A percentile compares a stretch with the other conserved stretches of the same genome.
These are phyloP conservation scores for Neocallimastix lanati DNA, from an alignment of 192 early-diverging fungal species.

Conservation along the genomic window DNA sequence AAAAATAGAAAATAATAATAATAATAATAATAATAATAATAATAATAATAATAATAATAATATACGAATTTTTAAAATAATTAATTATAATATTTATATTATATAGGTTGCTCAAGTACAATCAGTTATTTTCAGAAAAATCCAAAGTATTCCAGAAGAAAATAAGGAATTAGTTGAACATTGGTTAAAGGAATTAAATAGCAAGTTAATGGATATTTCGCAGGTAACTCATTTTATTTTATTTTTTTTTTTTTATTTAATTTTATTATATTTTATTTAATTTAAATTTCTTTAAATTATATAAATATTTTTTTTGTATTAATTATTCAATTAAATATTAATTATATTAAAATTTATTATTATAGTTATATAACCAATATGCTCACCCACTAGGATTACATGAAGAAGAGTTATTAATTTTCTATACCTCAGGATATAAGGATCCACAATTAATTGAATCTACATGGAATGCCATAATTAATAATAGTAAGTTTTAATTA, in stretches of 20 bases:
- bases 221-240: too few species aligned
- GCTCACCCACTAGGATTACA: neutral
- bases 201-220: neutral
- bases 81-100: too few species aligned
- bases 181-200: neutral
- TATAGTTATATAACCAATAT: conserved; percentile 1
- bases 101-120: conserved; percentile 4
- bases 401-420: conserved; percentile 4
- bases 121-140: conserved; percentile 6
- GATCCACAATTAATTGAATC: conserved; percentile 3
- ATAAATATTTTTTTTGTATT: too few species aligned
- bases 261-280: too few species aligned
- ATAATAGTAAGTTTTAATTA: conserved; percentile 4
- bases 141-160: conserved; percentile 10
- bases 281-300: too few species aligned
- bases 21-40: too few species aligned
- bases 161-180: conserved; percentile 6
- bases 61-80: too few species aligned
- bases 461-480: conserved; percentile 5
- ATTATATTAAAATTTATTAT: too few species aligned
- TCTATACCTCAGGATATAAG: neutral
- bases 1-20: too few species aligned
- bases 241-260: too few species aligned
- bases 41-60: too few species aligned
- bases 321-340: too few species aligned